Conservation (phyloP, 495 filamentous ascomycete species). For the Penicillium macrosclerotiorum region DNA sequence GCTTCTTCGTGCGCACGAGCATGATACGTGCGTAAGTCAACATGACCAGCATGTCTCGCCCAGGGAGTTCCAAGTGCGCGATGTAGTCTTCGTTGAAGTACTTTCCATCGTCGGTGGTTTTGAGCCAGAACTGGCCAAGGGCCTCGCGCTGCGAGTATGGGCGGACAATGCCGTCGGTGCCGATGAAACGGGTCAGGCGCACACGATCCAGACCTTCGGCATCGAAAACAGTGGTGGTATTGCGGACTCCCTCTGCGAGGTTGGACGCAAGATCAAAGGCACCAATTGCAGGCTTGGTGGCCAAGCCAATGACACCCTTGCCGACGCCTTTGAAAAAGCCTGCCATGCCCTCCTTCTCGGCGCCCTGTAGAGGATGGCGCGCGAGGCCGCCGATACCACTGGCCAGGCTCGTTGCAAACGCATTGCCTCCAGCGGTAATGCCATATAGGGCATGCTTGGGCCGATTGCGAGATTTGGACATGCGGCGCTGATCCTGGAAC, state of each 20-base stretch:
- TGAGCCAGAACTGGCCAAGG: slow-evolving; percentile 97
- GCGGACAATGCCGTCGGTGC: slow-evolving; percentile 86
- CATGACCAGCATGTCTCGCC: slow-evolving; percentile 91
- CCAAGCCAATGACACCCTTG: slow-evolving; percentile 87
- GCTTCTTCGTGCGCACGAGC: slow-evolving; percentile 78
- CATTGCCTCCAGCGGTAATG: slow-evolving; percentile 92
- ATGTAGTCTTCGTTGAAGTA: slow-evolving; percentile 98
- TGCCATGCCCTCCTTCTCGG: slow-evolving; percentile 88
- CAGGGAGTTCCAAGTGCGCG: slow-evolving; percentile 87
- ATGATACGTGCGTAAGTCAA: slow-evolving; percentile 91
- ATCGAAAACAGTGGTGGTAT: slow-evolving; percentile 98
- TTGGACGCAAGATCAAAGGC: slow-evolving; percentile 96
- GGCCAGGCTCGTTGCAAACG: slow-evolving; percentile 86
- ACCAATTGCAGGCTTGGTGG: slow-evolving; percentile 94
- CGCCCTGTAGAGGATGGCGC: slow-evolving; percentile 89
- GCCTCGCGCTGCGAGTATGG: slow-evolving; percentile 96
- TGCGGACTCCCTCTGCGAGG: slow-evolving; percentile 93
- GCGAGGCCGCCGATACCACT: slow-evolving; percentile 91
- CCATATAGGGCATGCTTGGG: slow-evolving; percentile 97
- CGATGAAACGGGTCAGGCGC: slow-evolving; percentile 85
- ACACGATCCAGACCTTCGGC: slow-evolving; percentile 91
- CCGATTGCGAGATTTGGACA: slow-evolving; percentile 87
- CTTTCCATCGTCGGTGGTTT: slow-evolving; percentile 93
- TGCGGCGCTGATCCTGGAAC: slow-evolving; percentile 92
- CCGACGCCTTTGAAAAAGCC: slow-evolving; percentile 98